These are phyloP conservation scores for Coemansia sp. DNA, from an alignment of 192 early-diverging fungal species.

Conservation along the genomic window DNA sequence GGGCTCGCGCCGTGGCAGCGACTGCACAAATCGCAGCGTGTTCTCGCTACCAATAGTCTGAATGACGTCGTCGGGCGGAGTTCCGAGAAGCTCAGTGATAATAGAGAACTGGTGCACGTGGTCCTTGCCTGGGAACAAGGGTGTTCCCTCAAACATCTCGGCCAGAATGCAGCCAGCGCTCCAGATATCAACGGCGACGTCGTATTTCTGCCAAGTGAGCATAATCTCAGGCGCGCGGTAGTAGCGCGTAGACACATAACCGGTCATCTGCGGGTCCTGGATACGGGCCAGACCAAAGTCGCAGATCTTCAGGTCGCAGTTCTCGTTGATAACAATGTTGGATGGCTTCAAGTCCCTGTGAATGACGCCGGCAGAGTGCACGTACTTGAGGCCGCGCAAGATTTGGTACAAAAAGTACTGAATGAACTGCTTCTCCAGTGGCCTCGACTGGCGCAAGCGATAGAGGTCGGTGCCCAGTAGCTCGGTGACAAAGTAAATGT, in stretches of 20 bases:
- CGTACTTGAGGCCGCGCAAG: slow-evolving; percentile 86
- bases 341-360: slow-evolving; percentile 96
- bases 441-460: slow-evolving; percentile 83
- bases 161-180: slow-evolving; percentile 92
- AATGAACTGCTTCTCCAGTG: slow-evolving; percentile 91
- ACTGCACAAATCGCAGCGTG: slow-evolving; percentile 87
- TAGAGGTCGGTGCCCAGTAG: slow-evolving; percentile 94
- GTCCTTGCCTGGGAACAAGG: slow-evolving; percentile 93
- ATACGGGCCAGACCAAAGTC: slow-evolving; percentile 96
- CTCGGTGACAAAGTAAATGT: slow-evolving; percentile 98
- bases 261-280: slow-evolving; percentile 95
- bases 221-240: slow-evolving; percentile 99
- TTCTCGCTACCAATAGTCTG: slow-evolving; percentile 91
- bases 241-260: slow-evolving; percentile 96
- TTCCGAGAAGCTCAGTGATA: slow-evolving; percentile 88
- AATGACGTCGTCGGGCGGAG: slow-evolving; percentile 88
- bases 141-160: slow-evolving; percentile 95
- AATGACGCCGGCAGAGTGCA: slow-evolving; percentile 93
- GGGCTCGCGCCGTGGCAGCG: slow-evolving; percentile 74
- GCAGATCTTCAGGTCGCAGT: slow-evolving; percentile 98
- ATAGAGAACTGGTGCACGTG: slow-evolving; percentile 94
- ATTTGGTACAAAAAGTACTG: slow-evolving; percentile 99
- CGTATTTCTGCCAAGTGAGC: slow-evolving; percentile 97
- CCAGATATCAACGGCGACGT: slow-evolving; percentile 95
- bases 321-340: slow-evolving; percentile 96